Evolutionary conservation across 768 basidiomycete species (phyloP).

Genomic region (Boletus rex-veris): DNA sequence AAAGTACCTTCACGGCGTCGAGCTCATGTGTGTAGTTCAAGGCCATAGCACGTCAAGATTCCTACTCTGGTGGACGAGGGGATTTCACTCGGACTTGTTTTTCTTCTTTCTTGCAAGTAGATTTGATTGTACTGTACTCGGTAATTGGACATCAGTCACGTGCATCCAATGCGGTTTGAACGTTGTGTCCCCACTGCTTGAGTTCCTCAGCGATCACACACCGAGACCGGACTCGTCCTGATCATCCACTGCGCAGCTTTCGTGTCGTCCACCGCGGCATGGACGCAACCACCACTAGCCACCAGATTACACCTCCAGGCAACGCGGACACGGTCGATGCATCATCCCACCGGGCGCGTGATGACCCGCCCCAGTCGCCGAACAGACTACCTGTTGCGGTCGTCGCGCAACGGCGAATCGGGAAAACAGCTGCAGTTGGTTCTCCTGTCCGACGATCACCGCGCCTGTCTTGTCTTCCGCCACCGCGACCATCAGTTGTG

Average conservation of each 20-base stretch:
- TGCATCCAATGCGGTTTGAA: slow-evolving; percentile 29
- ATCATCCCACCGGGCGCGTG: slow-evolving; percentile 43
- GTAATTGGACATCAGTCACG: slow-evolving; percentile 23
- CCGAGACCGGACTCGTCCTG: not conserved
- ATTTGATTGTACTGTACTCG: slow-evolving; percentile 8
- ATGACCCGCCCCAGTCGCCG: slow-evolving; percentile 51
- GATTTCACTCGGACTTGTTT: not conserved
- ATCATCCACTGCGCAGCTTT: not conserved
- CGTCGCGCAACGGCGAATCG: slow-evolving; percentile 28
- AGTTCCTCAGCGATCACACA: slow-evolving; percentile 16
- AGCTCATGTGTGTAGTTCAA: not conserved
- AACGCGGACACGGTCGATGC: slow-evolving; percentile 42
- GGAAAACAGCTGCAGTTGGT: slow-evolving; percentile 24
- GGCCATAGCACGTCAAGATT: not conserved
- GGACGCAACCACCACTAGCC: slow-evolving; percentile 18
- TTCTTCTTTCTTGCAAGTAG: slow-evolving; percentile 1
- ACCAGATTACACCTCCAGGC: slow-evolving; percentile 29
- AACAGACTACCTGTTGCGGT: slow-evolving; percentile 45
- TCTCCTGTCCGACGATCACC: slow-evolving; percentile 48
- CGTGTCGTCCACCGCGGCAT: slow-evolving; percentile 12
- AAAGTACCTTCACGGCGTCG: not conserved
- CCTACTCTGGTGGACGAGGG: not conserved
- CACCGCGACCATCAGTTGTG: slow-evolving; percentile 21
- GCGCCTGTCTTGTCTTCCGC: slow-evolving; percentile 42
- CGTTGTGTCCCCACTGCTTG: slow-evolving; percentile 10